Percentiles rank a stretch among this genome's conserved stretches.
Conservation (phyloP, 495 filamentous ascomycete genomes). For the Choiromyces venosus region DNA sequence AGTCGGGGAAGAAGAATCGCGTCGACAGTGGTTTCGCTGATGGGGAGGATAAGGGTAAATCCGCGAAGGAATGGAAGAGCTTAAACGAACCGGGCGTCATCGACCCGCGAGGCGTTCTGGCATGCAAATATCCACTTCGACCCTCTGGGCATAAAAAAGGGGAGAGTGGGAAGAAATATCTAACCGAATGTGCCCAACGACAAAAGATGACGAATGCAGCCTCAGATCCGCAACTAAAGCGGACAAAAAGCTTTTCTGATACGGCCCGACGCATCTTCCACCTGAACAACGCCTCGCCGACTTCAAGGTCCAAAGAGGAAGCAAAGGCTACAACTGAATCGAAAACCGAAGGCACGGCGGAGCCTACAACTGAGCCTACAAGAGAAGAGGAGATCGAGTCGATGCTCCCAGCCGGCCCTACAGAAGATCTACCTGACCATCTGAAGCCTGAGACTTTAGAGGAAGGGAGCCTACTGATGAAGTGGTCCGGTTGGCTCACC, state of each 20-base stretch:
- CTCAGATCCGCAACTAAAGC: conserved; percentile 10
- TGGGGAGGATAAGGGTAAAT: not conserved
- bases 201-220: conserved; percentile 5
- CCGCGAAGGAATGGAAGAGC: conserved; percentile 16
- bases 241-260: conserved; percentile 16
- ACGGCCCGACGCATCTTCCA: conserved; percentile 14
- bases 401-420: conserved; percentile 10
- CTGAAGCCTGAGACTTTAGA: conserved; percentile 25
- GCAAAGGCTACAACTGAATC: not conserved
- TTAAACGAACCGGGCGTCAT: conserved; percentile 38
- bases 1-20: not conserved
- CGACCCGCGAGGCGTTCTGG: conserved; percentile 34
- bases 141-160: conserved; percentile 2
- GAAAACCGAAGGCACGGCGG: not conserved
- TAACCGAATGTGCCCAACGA: conserved; percentile 9
- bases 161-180: conserved; percentile 32
- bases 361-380: conserved; percentile 1
- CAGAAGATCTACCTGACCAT: conserved; percentile 20
- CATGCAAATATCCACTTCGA: conserved; percentile 27
- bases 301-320: not conserved
- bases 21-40: conserved; percentile 32
- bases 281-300: not conserved
- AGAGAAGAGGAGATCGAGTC: not conserved
- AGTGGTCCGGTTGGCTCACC: conserved; percentile 39
- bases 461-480: conserved; percentile 21